Conservation (phyloP, 176 grass and related monocot genomes). For the Microstegium vimineum region DNA sequence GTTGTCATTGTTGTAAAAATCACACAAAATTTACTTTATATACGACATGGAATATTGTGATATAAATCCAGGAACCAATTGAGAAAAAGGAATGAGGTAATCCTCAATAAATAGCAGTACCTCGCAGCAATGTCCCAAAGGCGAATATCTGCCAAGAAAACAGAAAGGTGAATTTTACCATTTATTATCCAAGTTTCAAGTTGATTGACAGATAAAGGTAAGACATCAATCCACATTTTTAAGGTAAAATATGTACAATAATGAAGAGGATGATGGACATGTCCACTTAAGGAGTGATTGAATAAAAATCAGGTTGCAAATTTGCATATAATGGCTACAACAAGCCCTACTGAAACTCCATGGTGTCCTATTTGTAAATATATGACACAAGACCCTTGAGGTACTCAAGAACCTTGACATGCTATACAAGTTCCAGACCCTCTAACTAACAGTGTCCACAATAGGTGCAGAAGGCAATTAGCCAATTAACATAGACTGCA, state of each 20-base stretch:
- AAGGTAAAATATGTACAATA: background rate
- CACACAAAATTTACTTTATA: slow-evolving; percentile 14
- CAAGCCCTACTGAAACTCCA: background rate
- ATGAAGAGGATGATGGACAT: background rate
- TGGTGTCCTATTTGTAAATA: background rate
- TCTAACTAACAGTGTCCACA: background rate
- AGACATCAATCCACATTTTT: background rate
- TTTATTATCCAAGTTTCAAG: slow-evolving; percentile 12
- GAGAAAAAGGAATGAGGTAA: background rate
- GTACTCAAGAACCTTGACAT: background rate
- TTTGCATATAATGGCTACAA: slow-evolving; percentile 1
- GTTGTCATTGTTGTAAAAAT: slow-evolving; percentile 30
- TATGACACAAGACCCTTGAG: background rate
- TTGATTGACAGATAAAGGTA: slow-evolving; percentile 9
- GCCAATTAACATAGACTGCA: background rate
- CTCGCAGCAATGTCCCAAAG: slow-evolving; percentile 88
- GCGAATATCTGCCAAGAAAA: slow-evolving; percentile 76
- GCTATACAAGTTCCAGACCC: background rate
- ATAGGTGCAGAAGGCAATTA: background rate
- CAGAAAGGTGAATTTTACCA: slow-evolving; percentile 7
- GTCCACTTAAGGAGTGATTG: background rate
- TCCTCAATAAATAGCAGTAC: slow-evolving; percentile 28
- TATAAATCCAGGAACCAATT: background rate
- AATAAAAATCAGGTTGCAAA: background rate
- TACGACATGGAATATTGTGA: background rate